A percentile compares a stretch with the other conserved stretches of the same genome.
Evolutionary conservation across 169 alveolate species (phyloP).

Genomic region (Condylostoma magnum): DNA sequence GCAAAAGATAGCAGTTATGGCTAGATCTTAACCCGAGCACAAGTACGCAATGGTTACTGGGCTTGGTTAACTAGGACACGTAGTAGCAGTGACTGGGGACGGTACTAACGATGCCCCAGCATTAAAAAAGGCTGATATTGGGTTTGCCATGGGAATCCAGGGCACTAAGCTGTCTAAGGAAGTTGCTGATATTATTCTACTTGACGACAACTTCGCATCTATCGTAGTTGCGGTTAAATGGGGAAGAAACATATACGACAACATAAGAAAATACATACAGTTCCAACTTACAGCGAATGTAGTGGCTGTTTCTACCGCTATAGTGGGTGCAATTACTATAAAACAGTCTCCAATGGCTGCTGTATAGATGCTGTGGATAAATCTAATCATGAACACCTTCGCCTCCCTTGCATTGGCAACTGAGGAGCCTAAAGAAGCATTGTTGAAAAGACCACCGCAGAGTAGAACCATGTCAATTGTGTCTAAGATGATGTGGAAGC

Average conservation of each 20-base stretch:
- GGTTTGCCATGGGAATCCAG: slow-evolving; percentile 93
- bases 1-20: not conserved
- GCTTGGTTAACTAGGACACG: slow-evolving; percentile 62
- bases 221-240: slow-evolving; percentile 66
- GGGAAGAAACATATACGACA: slow-evolving; percentile 68
- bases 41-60: slow-evolving; percentile 52
- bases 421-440: slow-evolving; percentile 64
- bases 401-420: slow-evolving; percentile 78
- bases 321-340: slow-evolving; percentile 58
- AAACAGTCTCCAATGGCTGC: slow-evolving; percentile 80
- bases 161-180: slow-evolving; percentile 80
- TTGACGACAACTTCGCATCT: slow-evolving; percentile 64
- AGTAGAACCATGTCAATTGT: slow-evolving; percentile 83
- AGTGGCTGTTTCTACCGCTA: slow-evolving; percentile 61
- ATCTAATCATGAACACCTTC: slow-evolving; percentile 67
- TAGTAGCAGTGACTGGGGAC: slow-evolving; percentile 95
- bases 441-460: slow-evolving; percentile 81
- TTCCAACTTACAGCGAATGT: slow-evolving; percentile 65
- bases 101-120: slow-evolving; percentile 97
- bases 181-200: slow-evolving; percentile 63
- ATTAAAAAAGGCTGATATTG: slow-evolving; percentile 91
- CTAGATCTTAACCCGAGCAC: slow-evolving; percentile 14
- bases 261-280: slow-evolving; percentile 64
- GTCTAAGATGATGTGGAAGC: slow-evolving; percentile 62
- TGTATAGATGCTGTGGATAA: slow-evolving; percentile 78